Conservation (phyloP, 768 basidiomycete genomes). For the Mycena venus region DNA sequence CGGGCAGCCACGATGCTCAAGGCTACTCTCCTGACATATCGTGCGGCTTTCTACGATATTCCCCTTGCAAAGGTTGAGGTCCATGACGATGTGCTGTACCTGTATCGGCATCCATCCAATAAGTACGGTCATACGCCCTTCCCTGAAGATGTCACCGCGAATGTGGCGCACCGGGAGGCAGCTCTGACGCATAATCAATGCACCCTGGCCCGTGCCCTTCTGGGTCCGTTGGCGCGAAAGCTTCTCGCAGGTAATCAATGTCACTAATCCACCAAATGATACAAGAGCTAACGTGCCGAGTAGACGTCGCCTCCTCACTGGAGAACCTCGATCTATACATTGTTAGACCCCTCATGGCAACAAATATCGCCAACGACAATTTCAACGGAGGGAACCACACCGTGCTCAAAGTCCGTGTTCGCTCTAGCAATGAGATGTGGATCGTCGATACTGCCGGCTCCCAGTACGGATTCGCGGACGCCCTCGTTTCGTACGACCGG, state of each 20-base stretch:
- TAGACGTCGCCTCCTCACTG: background rate
- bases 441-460: slow-evolving; percentile 8
- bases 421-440: background rate
- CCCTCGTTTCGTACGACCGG: slow-evolving; percentile 1
- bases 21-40: slow-evolving; percentile 4
- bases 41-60: slow-evolving; percentile 1
- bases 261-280: background rate
- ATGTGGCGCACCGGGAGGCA: slow-evolving; percentile 1
- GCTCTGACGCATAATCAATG: slow-evolving; percentile 14
- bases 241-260: slow-evolving; percentile 7
- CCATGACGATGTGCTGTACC: background rate
- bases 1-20: slow-evolving; percentile 1
- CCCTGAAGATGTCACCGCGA: background rate
- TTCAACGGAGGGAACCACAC: background rate
- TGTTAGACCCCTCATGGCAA: background rate
- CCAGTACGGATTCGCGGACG: slow-evolving; percentile 15
- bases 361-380: background rate
- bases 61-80: slow-evolving; percentile 6
- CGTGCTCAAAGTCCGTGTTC: background rate
- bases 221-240: slow-evolving; percentile 10
- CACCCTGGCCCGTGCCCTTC: slow-evolving; percentile 2
- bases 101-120: background rate
- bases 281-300: background rate
- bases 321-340: slow-evolving; percentile 11
- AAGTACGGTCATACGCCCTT: background rate